phyloP scores from a whole-genome alignment of 371 early-diverging fungal genomes.

The Mucor circinelloides region DNA sequence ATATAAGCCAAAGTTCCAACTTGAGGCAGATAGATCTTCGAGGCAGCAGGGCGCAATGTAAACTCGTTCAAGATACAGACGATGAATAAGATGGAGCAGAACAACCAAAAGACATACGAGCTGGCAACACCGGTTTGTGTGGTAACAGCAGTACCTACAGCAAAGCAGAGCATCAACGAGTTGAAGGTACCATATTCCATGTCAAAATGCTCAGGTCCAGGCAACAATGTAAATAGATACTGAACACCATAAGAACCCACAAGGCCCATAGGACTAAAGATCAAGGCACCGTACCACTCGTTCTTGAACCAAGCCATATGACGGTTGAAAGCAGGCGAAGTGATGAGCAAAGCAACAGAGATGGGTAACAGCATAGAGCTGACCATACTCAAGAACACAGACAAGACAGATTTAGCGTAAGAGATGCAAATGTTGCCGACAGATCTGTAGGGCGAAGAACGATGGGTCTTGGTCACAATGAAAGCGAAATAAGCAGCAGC shows the following conservation, averaged over 20 bases:
- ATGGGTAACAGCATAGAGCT: conserved; percentile 49
- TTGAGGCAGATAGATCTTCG: conserved; percentile 27
- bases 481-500: conserved; percentile 32
- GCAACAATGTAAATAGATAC: conserved; percentile 32
- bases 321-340: conserved; percentile 34
- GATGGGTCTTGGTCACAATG: conserved; percentile 32
- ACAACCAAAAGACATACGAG: conserved; percentile 53
- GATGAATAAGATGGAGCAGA: conserved; percentile 28
- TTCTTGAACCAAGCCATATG: conserved; percentile 71
- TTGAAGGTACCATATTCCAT: conserved; percentile 46
- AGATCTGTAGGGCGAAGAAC: conserved; percentile 46
- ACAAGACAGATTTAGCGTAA: conserved; percentile 34
- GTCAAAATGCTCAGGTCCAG: conserved; percentile 44
- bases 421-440: conserved; percentile 25
- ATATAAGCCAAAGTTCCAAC: conserved; percentile 45
- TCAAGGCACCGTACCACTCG: conserved; percentile 60
- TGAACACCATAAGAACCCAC: conserved; percentile 55
- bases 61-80: conserved; percentile 37
- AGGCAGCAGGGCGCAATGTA: conserved; percentile 23
- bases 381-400: conserved; percentile 48
- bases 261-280: conserved; percentile 58
- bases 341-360: conserved; percentile 43
- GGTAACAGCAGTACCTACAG: conserved; percentile 37
- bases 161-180: conserved; percentile 38
- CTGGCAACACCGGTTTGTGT: conserved; percentile 55